Evolutionary conservation across 1,284 basidiomycete species (phyloP), one percentile per base, ranked within the genome.

Genomic region (Bjerkandera adusta): DNA sequence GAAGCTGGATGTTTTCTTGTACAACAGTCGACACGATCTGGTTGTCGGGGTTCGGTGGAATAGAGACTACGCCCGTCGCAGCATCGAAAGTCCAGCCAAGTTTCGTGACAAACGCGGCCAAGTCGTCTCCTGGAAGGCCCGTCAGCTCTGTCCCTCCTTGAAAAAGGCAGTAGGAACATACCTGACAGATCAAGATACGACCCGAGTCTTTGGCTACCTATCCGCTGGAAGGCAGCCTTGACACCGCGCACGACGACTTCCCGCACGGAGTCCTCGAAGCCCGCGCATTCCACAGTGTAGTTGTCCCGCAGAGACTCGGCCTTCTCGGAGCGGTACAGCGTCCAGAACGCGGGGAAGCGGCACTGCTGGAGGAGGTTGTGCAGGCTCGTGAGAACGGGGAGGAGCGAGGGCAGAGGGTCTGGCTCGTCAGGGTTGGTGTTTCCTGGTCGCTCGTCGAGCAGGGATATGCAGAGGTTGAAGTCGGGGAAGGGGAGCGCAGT

Each of bases 11-110:
- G 57, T 78, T 85, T 72, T 97, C 94, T 68, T 92, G 89, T 36
- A 96, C 89, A 33, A 96, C 81, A n/a, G 90, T 90, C 1, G 93
- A 90, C 66, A 93, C 90, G 60, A 97, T 92, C 62, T 93, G 89
- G 68, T 97, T 97, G 68, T 95, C 91, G n/a, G 87, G 88, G 67
- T 94, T 95, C 41, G 83, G 77, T 32, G 93, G 92, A 46, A 97
- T 76, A 21, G 68, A 71, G 38, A 93, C 78, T 10, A 83, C 77
- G 13, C 79, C 81, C 5, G 69, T 72, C 7, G 72, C 59, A 6
- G 75, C 68, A 57, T 92, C 81, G 27, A 85, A 56, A 34, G 71
- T 71, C 95, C 94, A 97, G 16, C 84, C 89, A 39, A 86, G 72
- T 56, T 82, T 79, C 56, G 73, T 66, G 40, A 89, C 73, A 66